Base-by-base conservation (phyloP, 1,139 yeast species). In the Yamadazyma diospyri region DNA sequence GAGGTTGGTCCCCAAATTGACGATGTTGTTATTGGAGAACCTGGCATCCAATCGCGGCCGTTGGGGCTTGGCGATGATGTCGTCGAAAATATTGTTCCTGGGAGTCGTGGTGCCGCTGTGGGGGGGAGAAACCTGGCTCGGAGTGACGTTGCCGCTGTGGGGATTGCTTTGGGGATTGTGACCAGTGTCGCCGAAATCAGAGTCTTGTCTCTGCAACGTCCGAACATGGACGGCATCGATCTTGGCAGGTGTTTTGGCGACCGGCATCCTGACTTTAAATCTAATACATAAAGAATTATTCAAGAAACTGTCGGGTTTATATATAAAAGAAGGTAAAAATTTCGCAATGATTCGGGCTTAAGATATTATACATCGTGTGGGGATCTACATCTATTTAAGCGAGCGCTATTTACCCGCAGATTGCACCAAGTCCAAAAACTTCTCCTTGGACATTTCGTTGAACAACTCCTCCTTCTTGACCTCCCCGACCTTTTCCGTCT, bases 371-470 rank as follows among this genome's bases (percentile, higher is more conserved):
- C n/a, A n/a, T n/a, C n/a, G n/a, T n/a, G n/a, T n/a, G n/a, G n/a
- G n/a, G n/a, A n/a, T n/a, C n/a, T n/a, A n/a, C n/a, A n/a, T n/a
- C n/a, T n/a, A n/a, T n/a, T n/a, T n/a, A n/a, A n/a, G n/a, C n/a
- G n/a, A n/a, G n/a, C n/a, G n/a, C n/a, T 19, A 28, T 14, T 23
- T 27, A 11, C 30, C 94, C 8, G 95, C 94, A 30, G 88, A 81
- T 55, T 86, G 84, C 26, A 89, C 94, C 56, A 88, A 68, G 59
- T 87, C 96, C 57, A 89, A 72, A 51, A 89, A 89, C 57, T 79
- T 84, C 51, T 88, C 96, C 59, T 88, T 89, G 8, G 95, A 82
- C 40, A 89, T 73, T 49, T 88, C 96, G 31, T 76, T 78, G 53
- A 83, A 77, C 39, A 79, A 61, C 43, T 82, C 80, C 46, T 83